Evolutionary conservation across 1,139 yeast genomes (phyloP).

Genomic region (Saccharomyces pastorianus): DNA sequence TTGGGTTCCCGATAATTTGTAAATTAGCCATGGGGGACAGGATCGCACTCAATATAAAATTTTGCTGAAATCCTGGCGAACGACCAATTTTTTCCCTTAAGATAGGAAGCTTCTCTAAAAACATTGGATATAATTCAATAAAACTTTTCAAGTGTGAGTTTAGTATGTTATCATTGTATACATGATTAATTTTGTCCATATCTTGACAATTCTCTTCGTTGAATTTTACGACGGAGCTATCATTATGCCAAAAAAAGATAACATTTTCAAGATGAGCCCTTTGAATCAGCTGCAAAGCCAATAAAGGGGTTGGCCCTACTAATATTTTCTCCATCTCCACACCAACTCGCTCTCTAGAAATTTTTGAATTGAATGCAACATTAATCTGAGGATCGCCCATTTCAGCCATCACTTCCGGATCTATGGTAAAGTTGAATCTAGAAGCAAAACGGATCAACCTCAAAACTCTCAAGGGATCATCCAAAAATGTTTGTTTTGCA

Average conservation of each 20-base stretch:
- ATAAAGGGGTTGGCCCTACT: slow-evolving; percentile 50
- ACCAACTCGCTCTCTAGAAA: slow-evolving; percentile 87
- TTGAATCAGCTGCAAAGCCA: slow-evolving; percentile 56
- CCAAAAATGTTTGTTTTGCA: slow-evolving; percentile 77
- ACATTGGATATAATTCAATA: slow-evolving; percentile 7
- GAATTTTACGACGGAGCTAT: slow-evolving; percentile 16
- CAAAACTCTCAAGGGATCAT: slow-evolving; percentile 86
- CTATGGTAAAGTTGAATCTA: slow-evolving; percentile 63
- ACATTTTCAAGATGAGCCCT: slow-evolving; percentile 47
- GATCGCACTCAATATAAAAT: slow-evolving; percentile 17
- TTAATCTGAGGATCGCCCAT: slow-evolving; percentile 59
- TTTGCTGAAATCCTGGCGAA: slow-evolving; percentile 14
- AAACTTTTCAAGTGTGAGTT: slow-evolving; percentile 16
- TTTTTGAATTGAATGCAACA: slow-evolving; percentile 55
- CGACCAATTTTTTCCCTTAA: slow-evolving; percentile 6
- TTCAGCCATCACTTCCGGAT: slow-evolving; percentile 48
- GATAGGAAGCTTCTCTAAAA: slow-evolving; percentile 8
- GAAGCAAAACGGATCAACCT: slow-evolving; percentile 81
- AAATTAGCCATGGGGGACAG: slow-evolving; percentile 21
- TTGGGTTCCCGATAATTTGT: slow-evolving; percentile 21
- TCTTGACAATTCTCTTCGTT: slow-evolving; percentile 14
- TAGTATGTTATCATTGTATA: slow-evolving; percentile 10
- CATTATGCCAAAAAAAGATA: slow-evolving; percentile 41
- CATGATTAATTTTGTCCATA: slow-evolving; percentile 10
- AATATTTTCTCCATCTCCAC: slow-evolving; percentile 73